Base-by-base conservation (phyloP, 1,284 basidiomycete species). In the Ceraceosorus guamensis region DNA sequence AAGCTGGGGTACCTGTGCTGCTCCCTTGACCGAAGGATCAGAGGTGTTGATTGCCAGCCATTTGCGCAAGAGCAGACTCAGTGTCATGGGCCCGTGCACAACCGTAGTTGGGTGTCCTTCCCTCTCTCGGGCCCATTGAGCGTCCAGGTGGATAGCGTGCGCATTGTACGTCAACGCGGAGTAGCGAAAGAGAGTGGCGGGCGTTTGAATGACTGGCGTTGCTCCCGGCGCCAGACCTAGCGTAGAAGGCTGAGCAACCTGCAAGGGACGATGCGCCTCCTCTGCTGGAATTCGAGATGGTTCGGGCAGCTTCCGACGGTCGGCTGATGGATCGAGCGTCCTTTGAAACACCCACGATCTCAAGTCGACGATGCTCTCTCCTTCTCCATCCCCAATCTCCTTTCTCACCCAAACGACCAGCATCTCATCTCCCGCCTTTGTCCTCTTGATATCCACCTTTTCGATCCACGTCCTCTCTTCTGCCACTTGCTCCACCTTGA, bases 111-210 rank as follows among this genome's bases (percentile, higher is more conserved):
- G 49, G 46, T 70, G 67, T 4, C 69, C 63, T 56, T 74, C 71
- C 18, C 66, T 57, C 4, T 66, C 57, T 13, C 66, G 61, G 35
- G 66, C 68, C 57, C 71, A 74, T 30, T 59, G 48, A 1, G 68
- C 53, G 34, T 72, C 70, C 18, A 69, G 57, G 41, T 74, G 72
- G 44, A 74, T 73, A 10, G 63, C 63, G 46, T 73, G 71, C 0
- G 69, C 66, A 53, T 73, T 74, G 61, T 67, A 74, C 0, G 71
- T 74, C 8, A 68, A 62, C 0, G 72, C 72, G 6, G 65, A 68
- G 56, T 71, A 74, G n/a, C 72, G 55, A 50, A 73, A 76, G 6
- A 73, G 66, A 1, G 57, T 65, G 0, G 63, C 57, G 32, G 64
- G 55, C 5, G 63, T 62, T 8, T 53, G 52, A 14, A 10, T 6